Conservation (phyloP, 2,329 filamentous ascomycete genomes). For the Chaetomiaceae sp. region DNA sequence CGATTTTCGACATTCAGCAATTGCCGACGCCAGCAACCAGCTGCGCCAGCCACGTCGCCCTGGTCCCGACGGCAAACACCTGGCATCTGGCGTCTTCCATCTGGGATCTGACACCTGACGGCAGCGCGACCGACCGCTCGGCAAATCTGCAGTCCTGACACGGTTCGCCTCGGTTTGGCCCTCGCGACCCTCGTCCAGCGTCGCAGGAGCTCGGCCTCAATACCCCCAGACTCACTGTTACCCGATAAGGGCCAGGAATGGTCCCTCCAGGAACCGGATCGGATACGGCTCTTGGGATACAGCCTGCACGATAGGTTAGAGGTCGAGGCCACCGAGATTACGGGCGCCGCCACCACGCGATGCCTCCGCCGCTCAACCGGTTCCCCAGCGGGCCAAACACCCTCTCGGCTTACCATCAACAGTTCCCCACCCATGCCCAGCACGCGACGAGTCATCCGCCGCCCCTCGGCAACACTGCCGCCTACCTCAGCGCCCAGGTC, state of each 20-base stretch:
- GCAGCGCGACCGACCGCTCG: too few species aligned
- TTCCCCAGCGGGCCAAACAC: constrained; percentile 42
- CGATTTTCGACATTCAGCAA: not conserved
- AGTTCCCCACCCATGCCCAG: constrained; percentile 50
- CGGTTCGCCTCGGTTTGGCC: not conserved
- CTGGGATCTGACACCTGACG: too few species aligned
- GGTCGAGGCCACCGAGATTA: constrained; percentile 8
- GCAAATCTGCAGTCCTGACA: not conserved
- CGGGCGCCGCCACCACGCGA: constrained; percentile 27
- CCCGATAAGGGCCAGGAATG: constrained; percentile 16
- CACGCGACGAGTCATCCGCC: constrained; percentile 42
- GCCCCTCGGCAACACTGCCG: constrained; percentile 59
- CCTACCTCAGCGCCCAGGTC: constrained; percentile 61
- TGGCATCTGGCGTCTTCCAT: too few species aligned
- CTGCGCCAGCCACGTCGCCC: too few species aligned
- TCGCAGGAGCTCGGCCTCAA: not conserved
- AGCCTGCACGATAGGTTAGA: constrained; percentile 15
- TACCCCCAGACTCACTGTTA: not conserved
- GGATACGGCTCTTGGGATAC: constrained; percentile 18
- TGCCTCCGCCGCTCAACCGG: constrained; percentile 40
- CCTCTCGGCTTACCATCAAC: constrained; percentile 43
- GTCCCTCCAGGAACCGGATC: constrained; percentile 11
- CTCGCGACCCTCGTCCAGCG: constrained; percentile 6
- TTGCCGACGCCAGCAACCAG: not conserved
- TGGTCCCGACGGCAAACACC: too few species aligned